Percentiles rank a stretch among this genome's conserved stretches.
phyloP scores from a whole-genome alignment of 1,139 yeast species.

The Kodamaea plutei region DNA sequence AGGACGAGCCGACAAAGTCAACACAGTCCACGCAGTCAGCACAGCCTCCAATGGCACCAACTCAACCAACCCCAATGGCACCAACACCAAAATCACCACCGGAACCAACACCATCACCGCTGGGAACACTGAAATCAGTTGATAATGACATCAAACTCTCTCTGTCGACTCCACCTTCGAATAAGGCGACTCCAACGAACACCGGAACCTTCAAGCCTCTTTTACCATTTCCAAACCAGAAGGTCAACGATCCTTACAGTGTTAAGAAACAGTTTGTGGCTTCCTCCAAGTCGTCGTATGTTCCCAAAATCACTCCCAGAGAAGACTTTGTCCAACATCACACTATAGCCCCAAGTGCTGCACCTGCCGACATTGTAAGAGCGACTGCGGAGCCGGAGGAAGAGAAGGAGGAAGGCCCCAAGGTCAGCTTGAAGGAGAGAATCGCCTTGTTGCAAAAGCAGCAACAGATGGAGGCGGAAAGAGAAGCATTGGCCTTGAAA shows the following conservation, averaged over 20 bases:
- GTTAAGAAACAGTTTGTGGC: slow-evolving; percentile 43
- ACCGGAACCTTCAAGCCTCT: background rate
- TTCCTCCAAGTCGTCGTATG: slow-evolving; percentile 40
- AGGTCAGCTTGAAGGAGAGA: slow-evolving; percentile 79
- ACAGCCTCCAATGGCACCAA: background rate
- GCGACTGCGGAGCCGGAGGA: slow-evolving; percentile 17
- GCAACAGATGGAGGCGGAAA: slow-evolving; percentile 77
- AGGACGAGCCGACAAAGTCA: background rate
- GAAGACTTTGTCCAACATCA: slow-evolving; percentile 33
- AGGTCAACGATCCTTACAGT: slow-evolving; percentile 38
- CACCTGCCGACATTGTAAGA: slow-evolving; percentile 24
- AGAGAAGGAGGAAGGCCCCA: slow-evolving; percentile 56
- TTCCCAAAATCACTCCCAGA: slow-evolving; percentile 42
- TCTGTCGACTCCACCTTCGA: background rate
- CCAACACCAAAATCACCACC: slow-evolving; percentile 1
- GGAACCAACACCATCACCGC: background rate
- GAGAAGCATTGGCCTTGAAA: slow-evolving; percentile 58
- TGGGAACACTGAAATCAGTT: too few species aligned
- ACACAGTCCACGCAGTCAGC: background rate
- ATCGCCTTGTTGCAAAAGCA: slow-evolving; percentile 78
- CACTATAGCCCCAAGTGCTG: slow-evolving; percentile 17
- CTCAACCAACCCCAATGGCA: background rate
- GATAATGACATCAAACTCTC: background rate
- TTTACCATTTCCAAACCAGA: slow-evolving; percentile 21
- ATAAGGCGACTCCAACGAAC: background rate